These are phyloP conservation scores for Pleomassaria siparia DNA, from an alignment of 2,329 filamentous ascomycete species.

Conservation along the genomic window DNA sequence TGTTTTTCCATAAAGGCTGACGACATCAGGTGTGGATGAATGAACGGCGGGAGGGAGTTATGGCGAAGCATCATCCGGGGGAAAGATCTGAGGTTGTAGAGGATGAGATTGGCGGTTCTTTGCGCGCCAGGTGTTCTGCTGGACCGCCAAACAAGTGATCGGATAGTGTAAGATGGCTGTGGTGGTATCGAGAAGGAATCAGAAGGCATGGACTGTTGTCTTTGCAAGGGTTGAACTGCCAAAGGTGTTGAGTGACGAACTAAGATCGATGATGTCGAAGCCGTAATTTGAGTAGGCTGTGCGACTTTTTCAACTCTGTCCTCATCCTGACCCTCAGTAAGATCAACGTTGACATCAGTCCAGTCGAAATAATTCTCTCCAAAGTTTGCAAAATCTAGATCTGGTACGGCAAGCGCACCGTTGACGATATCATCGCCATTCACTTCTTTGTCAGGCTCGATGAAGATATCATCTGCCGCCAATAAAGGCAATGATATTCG, in stretches of 20 bases:
- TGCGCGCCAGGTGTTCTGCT: conserved; percentile 28
- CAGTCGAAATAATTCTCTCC: conserved; percentile 13
- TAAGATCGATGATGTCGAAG: conserved; percentile 12
- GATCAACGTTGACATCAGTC: conserved; percentile 19
- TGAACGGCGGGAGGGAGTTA: conserved; percentile 47
- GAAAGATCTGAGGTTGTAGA: conserved; percentile 48
- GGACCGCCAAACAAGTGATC: conserved; percentile 31
- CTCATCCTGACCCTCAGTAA: conserved; percentile 17
- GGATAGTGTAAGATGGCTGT: conserved; percentile 16
- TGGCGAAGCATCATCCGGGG: conserved; percentile 44
- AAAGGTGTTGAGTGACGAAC: conserved; percentile 14
- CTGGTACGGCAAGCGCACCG: not conserved
- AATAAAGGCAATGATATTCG: not conserved
- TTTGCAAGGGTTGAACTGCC: conserved; percentile 4
- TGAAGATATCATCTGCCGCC: not conserved
- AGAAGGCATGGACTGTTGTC: conserved; percentile 6
- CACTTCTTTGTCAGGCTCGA: not conserved
- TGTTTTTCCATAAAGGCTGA: conserved; percentile 16
- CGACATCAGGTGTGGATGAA: conserved; percentile 40
- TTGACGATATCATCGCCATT: not conserved
- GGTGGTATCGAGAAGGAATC: conserved; percentile 23
- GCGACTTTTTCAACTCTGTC: conserved; percentile 5
- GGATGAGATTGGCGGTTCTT: conserved; percentile 41
- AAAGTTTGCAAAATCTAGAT: not conserved
- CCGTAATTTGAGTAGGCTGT: conserved; percentile 9